Evolutionary conservation across 2,329 filamentous ascomycete species (phyloP).

Genomic region (Sporothrix brasiliensis): DNA sequence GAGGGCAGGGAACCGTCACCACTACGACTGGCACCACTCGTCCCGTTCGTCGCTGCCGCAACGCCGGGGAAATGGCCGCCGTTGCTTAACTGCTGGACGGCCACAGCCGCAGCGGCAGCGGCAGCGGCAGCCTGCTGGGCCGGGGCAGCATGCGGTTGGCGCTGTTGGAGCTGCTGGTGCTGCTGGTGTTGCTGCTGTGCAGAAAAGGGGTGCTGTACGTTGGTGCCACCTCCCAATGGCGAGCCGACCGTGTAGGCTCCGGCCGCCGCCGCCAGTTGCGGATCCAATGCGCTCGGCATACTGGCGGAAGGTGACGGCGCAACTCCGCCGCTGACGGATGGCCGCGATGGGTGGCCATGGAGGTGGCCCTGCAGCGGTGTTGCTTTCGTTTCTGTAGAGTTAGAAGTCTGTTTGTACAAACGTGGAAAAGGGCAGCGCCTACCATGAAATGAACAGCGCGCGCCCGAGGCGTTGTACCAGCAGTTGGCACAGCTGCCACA

Average conservation of each 20-base stretch:
- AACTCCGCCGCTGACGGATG: conserved; percentile 40
- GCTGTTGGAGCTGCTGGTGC: neutral
- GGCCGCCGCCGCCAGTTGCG: conserved; percentile 31
- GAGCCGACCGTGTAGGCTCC: neutral
- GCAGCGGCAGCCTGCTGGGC: conserved; percentile 23
- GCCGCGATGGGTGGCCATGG: conserved; percentile 42
- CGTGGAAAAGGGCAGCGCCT: conserved; percentile 37
- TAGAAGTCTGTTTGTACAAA: neutral
- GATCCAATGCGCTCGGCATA: conserved; percentile 20
- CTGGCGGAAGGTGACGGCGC: neutral
- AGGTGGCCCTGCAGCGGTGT: conserved; percentile 48
- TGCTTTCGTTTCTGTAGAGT: conserved; percentile 31
- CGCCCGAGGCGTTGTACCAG: conserved; percentile 65
- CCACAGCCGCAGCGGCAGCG: conserved; percentile 32
- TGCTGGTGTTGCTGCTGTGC: conserved; percentile 3
- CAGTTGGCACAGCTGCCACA: conserved; percentile 65
- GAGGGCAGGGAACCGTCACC: neutral
- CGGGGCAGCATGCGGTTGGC: neutral
- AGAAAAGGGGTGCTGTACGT: neutral
- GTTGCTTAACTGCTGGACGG: conserved; percentile 32
- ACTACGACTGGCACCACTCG: neutral
- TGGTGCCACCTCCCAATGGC: conserved; percentile 10
- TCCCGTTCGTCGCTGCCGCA: neutral
- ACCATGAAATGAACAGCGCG: conserved; percentile 64
- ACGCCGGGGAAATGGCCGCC: conserved; percentile 8